These are phyloP conservation scores for Salix koriyanagi DNA, from an alignment of 345 rosid genomes.

Conservation along the genomic window DNA sequence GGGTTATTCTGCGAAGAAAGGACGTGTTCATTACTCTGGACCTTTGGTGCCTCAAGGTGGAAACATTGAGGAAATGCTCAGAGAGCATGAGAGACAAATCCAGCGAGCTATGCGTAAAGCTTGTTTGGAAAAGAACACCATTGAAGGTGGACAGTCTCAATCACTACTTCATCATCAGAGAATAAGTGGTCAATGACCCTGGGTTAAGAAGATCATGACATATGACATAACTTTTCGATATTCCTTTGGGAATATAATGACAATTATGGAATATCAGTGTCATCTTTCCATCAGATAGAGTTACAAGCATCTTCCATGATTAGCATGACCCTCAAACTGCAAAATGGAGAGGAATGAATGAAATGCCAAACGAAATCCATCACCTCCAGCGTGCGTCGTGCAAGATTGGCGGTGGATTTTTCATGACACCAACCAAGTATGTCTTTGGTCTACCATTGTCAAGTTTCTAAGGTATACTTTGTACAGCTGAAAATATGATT, in stretches of 20 bases:
- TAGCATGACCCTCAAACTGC: background rate
- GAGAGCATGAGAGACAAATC: conserved; percentile 77
- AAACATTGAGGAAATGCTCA: conserved; percentile 82
- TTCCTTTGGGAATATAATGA: conserved; percentile 1
- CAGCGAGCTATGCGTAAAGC: conserved; percentile 79
- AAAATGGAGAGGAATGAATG: background rate
- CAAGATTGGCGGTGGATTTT: background rate
- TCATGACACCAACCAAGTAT: background rate
- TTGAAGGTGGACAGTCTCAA: conserved; percentile 30
- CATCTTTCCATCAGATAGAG: background rate
- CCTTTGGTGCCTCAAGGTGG: conserved; percentile 60
- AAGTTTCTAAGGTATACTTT: conserved; percentile 8
- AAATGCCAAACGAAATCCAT: conserved; percentile 3
- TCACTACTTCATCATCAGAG: conserved; percentile 27
- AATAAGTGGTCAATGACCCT: conserved; percentile 34
- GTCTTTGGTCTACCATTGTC: conserved; percentile 9
- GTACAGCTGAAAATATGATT: conserved; percentile 20
- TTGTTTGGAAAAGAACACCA: conserved; percentile 48
- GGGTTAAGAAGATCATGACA: background rate
- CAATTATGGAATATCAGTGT: background rate
- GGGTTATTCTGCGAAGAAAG: conserved; percentile 36
- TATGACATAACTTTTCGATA: background rate
- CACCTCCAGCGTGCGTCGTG: background rate
- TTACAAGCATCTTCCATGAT: background rate
- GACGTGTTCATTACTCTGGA: conserved; percentile 63